phyloP scores from a whole-genome alignment of 2,329 filamentous ascomycete species.

The Fusarium liriodendri region DNA sequence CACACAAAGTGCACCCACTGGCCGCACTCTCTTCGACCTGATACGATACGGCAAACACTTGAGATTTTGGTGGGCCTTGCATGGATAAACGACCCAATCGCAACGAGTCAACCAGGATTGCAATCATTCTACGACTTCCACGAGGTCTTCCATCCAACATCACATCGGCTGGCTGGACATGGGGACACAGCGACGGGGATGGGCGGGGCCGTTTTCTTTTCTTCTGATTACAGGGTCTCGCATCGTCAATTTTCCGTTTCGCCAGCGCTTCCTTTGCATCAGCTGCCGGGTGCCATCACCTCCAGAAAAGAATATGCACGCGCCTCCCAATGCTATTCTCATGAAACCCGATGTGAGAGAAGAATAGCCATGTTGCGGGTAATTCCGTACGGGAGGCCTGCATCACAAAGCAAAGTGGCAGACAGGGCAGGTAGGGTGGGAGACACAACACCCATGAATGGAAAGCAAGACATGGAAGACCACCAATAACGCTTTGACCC shows the following conservation, averaged over 20 bases:
- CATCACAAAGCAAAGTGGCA: not conserved
- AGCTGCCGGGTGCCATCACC: not conserved
- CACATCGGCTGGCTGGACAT: not conserved
- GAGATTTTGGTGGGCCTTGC: slow-evolving; percentile 30
- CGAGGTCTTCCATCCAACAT: slow-evolving; percentile 27
- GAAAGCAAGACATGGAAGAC: not conserved
- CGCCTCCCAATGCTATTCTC: not conserved
- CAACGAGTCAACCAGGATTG: slow-evolving; percentile 18
- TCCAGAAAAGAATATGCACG: not conserved
- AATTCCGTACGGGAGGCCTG: not conserved
- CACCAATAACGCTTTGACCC: slow-evolving; percentile 27
- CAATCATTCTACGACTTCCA: slow-evolving; percentile 30
- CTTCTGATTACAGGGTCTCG: slow-evolving; percentile 14
- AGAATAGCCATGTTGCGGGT: not conserved
- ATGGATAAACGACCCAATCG: slow-evolving; percentile 17
- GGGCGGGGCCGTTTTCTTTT: slow-evolving; percentile 3
- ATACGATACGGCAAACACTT: slow-evolving; percentile 26
- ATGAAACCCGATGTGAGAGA: not conserved
- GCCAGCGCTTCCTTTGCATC: not conserved
- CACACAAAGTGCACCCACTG: slow-evolving; percentile 1
- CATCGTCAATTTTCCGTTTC: slow-evolving; percentile 5
- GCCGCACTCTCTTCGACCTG: slow-evolving; percentile 8
- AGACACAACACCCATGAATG: not conserved
- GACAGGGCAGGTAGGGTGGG: not conserved
- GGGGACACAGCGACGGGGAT: slow-evolving; percentile 10